A percentile compares a stretch with the other conserved stretches of the same genome.
Evolutionary conservation across 441 rosid genomes (phyloP).

Genomic region (Pelargonium citronellum): DNA sequence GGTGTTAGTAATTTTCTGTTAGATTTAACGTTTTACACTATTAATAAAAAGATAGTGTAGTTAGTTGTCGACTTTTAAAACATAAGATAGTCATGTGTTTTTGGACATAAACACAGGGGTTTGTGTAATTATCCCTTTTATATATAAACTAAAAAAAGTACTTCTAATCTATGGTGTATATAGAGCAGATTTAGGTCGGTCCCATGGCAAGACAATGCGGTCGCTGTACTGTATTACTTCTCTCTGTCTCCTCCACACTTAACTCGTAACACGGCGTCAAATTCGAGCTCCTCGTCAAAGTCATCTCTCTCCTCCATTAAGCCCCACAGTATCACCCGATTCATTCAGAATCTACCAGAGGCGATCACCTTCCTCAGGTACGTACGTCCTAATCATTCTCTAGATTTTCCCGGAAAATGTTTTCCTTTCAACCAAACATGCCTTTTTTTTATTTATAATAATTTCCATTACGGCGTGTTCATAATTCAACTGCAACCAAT

Average conservation of each 20-base stretch:
- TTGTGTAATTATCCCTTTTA: too few species aligned
- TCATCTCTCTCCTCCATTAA: not conserved
- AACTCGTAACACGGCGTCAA: not conserved
- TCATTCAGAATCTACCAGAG: constrained; percentile 8
- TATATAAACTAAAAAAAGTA: not conserved
- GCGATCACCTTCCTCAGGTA: not conserved
- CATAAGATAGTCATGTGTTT: too few species aligned
- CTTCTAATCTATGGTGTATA: too few species aligned
- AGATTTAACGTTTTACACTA: too few species aligned
- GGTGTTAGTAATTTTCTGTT: too few species aligned
- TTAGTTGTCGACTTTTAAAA: too few species aligned
- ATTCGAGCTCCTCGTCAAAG: constrained; percentile 1
- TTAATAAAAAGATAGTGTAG: too few species aligned
- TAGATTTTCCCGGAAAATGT: not conserved
- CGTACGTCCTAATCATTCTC: not conserved
- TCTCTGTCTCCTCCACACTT: not conserved
- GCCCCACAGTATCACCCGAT: constrained; percentile 3
- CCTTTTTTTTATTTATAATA: not conserved
- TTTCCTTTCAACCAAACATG: not conserved
- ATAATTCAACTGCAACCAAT: not conserved
- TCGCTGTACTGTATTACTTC: not conserved
- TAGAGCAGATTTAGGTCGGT: too few species aligned
- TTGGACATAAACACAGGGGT: too few species aligned
- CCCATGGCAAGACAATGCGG: too few species aligned
- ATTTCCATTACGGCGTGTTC: not conserved